A percentile compares a stretch with the other conserved stretches of the same genome.
Evolutionary conservation across 2,329 filamentous ascomycete genomes (phyloP).

Genomic region (Cytospora mali): DNA sequence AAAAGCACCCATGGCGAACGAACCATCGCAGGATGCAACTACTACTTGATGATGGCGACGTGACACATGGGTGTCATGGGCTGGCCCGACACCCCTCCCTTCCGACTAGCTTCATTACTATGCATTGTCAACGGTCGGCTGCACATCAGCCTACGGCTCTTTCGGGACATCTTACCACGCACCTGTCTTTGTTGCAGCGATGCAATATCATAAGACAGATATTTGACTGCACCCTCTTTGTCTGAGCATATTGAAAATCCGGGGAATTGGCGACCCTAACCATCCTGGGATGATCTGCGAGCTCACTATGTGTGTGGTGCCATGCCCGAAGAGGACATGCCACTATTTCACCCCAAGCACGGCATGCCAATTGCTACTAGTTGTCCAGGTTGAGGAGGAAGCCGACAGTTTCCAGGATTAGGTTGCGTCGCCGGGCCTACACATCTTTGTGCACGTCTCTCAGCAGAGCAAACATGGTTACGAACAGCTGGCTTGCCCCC

Average conservation of each 20-base stretch:
- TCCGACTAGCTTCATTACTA: constrained; percentile 19
- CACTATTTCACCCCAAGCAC: background rate
- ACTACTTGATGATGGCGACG: background rate
- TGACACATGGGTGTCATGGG: constrained; percentile 14
- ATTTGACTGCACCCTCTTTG: background rate
- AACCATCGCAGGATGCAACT: background rate
- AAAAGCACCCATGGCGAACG: background rate
- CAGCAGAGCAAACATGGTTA: constrained; percentile 11
- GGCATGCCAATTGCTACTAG: background rate
- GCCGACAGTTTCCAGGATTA: background rate
- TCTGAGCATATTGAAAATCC: constrained; percentile 9
- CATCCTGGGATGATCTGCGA: background rate
- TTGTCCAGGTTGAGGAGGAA: background rate
- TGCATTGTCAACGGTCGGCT: constrained; percentile 30
- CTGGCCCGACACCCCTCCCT: constrained; percentile 9
- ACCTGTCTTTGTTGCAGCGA: background rate
- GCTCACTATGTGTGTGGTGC: background rate
- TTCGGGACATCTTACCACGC: constrained; percentile 49
- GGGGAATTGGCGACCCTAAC: constrained; percentile 1
- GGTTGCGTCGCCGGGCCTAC: constrained; percentile 10
- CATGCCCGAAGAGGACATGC: constrained; percentile 1
- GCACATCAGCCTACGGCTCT: constrained; percentile 52
- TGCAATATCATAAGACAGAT: background rate
- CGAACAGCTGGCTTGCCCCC: constrained; percentile 6
- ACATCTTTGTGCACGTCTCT: constrained; percentile 1